Evolutionary conservation across 345 rosid species (phyloP), one percentile per base, ranked within the genome.

Genomic region (Eutrema yunnanense): DNA sequence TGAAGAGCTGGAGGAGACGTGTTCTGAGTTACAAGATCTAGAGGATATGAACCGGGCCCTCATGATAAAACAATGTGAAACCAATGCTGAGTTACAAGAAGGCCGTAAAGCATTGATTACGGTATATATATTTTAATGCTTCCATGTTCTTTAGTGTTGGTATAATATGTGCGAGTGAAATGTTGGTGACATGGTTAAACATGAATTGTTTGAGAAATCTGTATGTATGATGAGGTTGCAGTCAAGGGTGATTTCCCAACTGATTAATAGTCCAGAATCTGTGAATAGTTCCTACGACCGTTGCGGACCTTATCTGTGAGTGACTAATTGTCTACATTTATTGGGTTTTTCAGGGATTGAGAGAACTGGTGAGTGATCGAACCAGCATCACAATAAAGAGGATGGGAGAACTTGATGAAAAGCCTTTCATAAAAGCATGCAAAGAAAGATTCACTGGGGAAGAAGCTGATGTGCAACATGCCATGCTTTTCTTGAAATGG

Each of bases 321-420:
- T 61, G 65, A 43, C 29, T 13, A 44, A 46, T 32, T 47, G 29
- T 55, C 27, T 51, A 10, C 34, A 32, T 58, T 67, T 48, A 14
- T 16, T 33, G 68, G 30, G 43, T 0, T 46, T 43, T 72, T 16
- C 66, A 90, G 98, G 88, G 86, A 38, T 57, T 90, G 82, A 41
- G 22, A 36, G 87, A 85, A 8, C 26, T 77, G 67, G 62, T 81
- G 70, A 78, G 58, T 49, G 73, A 57, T n/a, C 71, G 82, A n/a
- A 69, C 78, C 9, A 51, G 1, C 76, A 84, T 90, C 71, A 86
- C 88, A 34, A 47, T 90, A 58, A 90, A 87, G 81, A 83, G 97
- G 62, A 78, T 93, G 91, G 98, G 97, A 8, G 97, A 90, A 62
- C 76, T 93, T 36, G 91, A 90, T 54, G 46, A 30, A 16, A 90